phyloP scores from a whole-genome alignment of 495 filamentous ascomycete genomes.

The Apiosordaria backusii region DNA sequence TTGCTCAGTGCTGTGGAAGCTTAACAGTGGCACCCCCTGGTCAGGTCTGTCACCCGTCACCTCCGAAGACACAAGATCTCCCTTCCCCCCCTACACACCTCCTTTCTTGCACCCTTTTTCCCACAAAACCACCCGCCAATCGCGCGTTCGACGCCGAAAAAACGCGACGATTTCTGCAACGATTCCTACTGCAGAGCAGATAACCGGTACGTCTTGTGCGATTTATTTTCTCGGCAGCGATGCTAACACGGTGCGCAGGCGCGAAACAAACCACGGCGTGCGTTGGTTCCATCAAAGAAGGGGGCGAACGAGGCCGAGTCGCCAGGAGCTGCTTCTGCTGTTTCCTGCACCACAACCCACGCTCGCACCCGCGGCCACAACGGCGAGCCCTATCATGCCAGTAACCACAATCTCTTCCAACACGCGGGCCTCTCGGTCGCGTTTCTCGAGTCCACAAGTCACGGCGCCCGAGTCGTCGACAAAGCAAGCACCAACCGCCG shows the following conservation, averaged over 20 bases:
- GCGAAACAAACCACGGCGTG: slow-evolving; percentile 19
- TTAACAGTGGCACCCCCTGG: slow-evolving; percentile 19
- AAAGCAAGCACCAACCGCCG: slow-evolving; percentile 7
- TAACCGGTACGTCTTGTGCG: slow-evolving; percentile 19
- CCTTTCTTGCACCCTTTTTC: slow-evolving; percentile 24
- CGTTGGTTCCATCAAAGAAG: slow-evolving; percentile 29
- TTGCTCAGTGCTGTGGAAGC: not conserved
- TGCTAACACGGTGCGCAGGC: slow-evolving; percentile 33
- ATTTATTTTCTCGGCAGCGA: slow-evolving; percentile 17
- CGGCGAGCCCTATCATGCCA: slow-evolving; percentile 26
- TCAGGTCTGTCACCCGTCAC: slow-evolving; percentile 26
- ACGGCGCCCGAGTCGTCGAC: slow-evolving; percentile 34
- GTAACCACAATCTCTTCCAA: slow-evolving; percentile 25
- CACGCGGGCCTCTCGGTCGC: slow-evolving; percentile 46
- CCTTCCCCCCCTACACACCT: slow-evolving; percentile 16
- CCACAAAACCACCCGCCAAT: slow-evolving; percentile 7
- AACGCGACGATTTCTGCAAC: slow-evolving; percentile 24
- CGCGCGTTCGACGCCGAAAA: slow-evolving; percentile 21
- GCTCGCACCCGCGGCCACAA: slow-evolving; percentile 6
- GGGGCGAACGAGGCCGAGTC: slow-evolving; percentile 23
- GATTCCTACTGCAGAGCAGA: slow-evolving; percentile 21
- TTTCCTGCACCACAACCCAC: slow-evolving; percentile 7
- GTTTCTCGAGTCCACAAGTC: slow-evolving; percentile 53
- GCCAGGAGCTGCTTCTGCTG: slow-evolving; percentile 10
- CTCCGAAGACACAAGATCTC: slow-evolving; percentile 24